Evolutionary conservation across 2,329 filamentous ascomycete genomes (phyloP).

Genomic region (Cladosporium sp.): DNA sequence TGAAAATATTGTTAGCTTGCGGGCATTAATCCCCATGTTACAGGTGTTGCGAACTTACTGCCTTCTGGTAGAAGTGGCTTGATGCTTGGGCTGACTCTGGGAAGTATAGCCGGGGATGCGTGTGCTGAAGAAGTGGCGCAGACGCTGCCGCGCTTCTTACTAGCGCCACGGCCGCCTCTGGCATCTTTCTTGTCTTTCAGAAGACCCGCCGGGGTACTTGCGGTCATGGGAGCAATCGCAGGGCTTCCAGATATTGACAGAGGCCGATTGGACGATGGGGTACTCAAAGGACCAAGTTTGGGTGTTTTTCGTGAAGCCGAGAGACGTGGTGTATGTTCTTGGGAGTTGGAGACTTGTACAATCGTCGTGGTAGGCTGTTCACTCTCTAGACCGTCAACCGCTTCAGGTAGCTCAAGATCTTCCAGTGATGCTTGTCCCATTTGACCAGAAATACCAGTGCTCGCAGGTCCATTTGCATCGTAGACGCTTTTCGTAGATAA

Average conservation of each 20-base stretch:
- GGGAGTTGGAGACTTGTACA: slow-evolving; percentile 29
- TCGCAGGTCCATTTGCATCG: slow-evolving; percentile 7
- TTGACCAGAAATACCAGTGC: slow-evolving; percentile 15
- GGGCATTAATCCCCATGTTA: background rate
- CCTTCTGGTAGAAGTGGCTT: slow-evolving; percentile 80
- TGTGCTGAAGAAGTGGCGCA: slow-evolving; percentile 63
- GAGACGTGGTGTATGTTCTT: slow-evolving; percentile 58
- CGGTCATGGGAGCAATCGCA: slow-evolving; percentile 52
- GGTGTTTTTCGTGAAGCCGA: slow-evolving; percentile 66
- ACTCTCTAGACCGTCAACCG: slow-evolving; percentile 58
- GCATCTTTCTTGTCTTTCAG: slow-evolving; percentile 34
- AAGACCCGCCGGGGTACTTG: slow-evolving; percentile 39
- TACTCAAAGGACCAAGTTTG: slow-evolving; percentile 60
- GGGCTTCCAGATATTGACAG: slow-evolving; percentile 53
- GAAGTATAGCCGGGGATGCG: slow-evolving; percentile 82
- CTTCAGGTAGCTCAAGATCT: slow-evolving; percentile 72
- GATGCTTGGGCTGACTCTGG: slow-evolving; percentile 90
- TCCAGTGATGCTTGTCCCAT: slow-evolving; percentile 48
- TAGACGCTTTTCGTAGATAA: slow-evolving; percentile 29
- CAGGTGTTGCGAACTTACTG: slow-evolving; percentile 46
- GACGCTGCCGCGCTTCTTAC: slow-evolving; percentile 67
- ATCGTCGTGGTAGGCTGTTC: slow-evolving; percentile 48
- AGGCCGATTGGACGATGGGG: slow-evolving; percentile 40
- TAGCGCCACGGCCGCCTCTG: slow-evolving; percentile 46
- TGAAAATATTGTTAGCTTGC: slow-evolving; percentile 25